phyloP scores from a whole-genome alignment of 73 alveolate species.

The Stentor coeruleus region DNA sequence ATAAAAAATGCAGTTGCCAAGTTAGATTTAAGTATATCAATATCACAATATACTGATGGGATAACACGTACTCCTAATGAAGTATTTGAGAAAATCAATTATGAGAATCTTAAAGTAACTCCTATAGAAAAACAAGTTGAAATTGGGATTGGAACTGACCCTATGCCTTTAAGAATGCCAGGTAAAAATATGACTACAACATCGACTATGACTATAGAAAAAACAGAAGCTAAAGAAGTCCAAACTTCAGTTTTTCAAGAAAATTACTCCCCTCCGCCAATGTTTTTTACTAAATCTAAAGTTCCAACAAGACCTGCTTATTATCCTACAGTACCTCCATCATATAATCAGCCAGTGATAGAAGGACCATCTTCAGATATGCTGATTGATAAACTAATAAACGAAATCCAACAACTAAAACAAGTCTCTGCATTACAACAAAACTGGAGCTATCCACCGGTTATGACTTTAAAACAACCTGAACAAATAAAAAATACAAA shows the following conservation, averaged over 20 bases:
- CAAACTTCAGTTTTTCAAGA: slow-evolving; percentile 6
- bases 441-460: slow-evolving; percentile 15
- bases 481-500: background rate
- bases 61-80: background rate
- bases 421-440: slow-evolving; percentile 17
- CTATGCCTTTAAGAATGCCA: background rate
- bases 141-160: slow-evolving; percentile 8
- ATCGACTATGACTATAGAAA: background rate
- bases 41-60: background rate
- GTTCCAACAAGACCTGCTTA: background rate
- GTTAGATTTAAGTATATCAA: slow-evolving; percentile 8
- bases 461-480: background rate
- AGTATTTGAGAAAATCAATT: slow-evolving; percentile 9
- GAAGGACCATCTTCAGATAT: background rate
- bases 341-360: background rate
- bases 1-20: background rate
- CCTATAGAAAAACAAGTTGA: background rate
- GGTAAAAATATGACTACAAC: background rate
- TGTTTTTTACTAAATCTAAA: slow-evolving; percentile 5
- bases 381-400: slow-evolving; percentile 5
- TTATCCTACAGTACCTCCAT: slow-evolving; percentile 8
- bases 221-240: background rate
- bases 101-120: background rate
- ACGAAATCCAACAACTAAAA: background rate
- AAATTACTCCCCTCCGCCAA: background rate